Evolutionary conservation across 1,139 yeast genomes (phyloP).

Genomic region (Pichia sp.): DNA sequence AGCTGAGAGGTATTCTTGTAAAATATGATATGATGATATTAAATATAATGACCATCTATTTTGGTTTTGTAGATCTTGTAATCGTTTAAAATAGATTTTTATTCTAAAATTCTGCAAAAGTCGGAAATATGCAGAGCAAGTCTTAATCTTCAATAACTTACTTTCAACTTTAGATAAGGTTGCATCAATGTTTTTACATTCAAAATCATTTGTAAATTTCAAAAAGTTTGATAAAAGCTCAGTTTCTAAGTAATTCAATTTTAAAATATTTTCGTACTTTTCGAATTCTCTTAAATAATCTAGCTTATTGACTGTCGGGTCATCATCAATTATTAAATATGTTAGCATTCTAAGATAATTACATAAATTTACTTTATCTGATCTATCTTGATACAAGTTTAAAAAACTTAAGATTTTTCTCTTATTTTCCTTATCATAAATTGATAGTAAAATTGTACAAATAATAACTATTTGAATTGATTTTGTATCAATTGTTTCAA

Average conservation of each 20-base stretch:
- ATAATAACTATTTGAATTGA: neutral
- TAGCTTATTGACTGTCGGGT: neutral
- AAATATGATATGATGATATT: neutral
- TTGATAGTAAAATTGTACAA: neutral
- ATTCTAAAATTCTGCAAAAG: neutral
- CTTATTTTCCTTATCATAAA: neutral
- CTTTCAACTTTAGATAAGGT: neutral
- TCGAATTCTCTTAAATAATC: neutral
- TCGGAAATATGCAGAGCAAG: neutral
- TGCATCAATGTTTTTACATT: neutral
- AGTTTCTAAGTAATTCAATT: neutral
- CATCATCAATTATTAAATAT: neutral
- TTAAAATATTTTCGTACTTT: neutral
- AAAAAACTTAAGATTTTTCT: neutral
- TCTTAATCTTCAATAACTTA: neutral
- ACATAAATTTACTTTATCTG: neutral
- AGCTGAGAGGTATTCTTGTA: neutral
- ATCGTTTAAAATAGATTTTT: neutral
- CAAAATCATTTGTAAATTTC: neutral
- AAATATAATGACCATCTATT: slow-evolving; percentile 2
- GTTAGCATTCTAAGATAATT: neutral
- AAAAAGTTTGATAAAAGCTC: neutral
- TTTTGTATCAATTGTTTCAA: neutral
- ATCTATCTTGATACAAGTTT: neutral
- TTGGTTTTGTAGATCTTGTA: neutral